Evolutionary conservation across 345 rosid genomes (phyloP), one percentile per base, ranked within the genome.

Genomic region (Microthlaspi erraticum): DNA sequence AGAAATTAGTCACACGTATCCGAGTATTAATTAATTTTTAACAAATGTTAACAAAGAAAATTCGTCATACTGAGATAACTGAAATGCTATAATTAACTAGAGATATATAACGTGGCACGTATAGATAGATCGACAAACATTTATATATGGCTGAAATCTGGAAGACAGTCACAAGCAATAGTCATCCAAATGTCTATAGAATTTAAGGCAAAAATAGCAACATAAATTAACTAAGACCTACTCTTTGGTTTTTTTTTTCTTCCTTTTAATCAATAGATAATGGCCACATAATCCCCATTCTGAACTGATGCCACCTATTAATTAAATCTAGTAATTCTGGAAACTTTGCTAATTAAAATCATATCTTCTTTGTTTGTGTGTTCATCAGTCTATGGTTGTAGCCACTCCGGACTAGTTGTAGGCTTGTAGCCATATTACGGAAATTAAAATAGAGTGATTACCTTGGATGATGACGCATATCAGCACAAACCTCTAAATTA

Each of bases 141-240:
- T 63, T 56, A 31, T 48, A 26, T 56, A 65, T 73, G 71, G 66
- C 66, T 64, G 36, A 64, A 37, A 73, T 32, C 44, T 73, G 59
- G 52, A 64, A 48, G 59, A 73, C 64, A 63, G 0, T 34, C n/a
- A 44, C 38, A 14, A 32, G 48, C 29, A 73, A 64, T 50, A 73
- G 8, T 38, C 50, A 37, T 55, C 29, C 65, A 73, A 26, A 38
- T 46, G 64, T 64, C 50, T 54, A 42, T 16, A 54, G 26, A 54
- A 19, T 33, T 23, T 29, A 55, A 20, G 42, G 20, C 50, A 60
- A 61, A 61, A 44, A 19, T 33, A 60, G 14, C 33, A 61, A 71
- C 36, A 37, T 18, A 52, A 32, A 52, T 20, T 23, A 63, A 53
- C 64, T 13, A 34, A 60, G 13, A 61, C 68, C 68, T 32, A 61